These are phyloP conservation scores for Purshia tridentata DNA, from an alignment of 306 rosid genomes.

Conservation along the genomic window DNA sequence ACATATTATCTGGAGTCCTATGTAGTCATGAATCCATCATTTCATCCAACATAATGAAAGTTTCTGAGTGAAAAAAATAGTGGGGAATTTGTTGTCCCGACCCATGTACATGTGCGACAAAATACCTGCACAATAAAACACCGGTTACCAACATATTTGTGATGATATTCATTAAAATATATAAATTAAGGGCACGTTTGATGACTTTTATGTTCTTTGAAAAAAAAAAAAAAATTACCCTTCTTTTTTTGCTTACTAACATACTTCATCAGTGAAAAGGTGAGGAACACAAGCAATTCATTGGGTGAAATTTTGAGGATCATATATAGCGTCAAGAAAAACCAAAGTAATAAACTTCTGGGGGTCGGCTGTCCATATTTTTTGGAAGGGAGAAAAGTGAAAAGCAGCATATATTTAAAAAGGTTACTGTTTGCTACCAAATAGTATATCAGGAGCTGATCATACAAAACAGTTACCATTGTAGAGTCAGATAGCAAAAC, in stretches of 20 bases:
- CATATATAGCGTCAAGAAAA: not conserved
- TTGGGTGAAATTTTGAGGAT: not conserved
- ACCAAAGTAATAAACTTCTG: too few species aligned
- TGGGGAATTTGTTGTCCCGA: constrained; percentile 38
- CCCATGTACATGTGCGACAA: constrained; percentile 48
- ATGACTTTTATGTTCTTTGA: too few species aligned
- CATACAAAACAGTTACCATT: not conserved
- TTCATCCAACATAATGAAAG: constrained; percentile 32
- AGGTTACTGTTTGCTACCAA: not conserved
- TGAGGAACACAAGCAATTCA: not conserved
- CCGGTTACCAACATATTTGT: constrained; percentile 18
- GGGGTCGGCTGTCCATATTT: not conserved
- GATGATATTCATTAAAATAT: not conserved
- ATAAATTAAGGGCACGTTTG: not conserved
- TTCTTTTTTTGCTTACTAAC: not conserved
- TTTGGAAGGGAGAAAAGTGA: not conserved
- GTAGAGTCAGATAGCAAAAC: not conserved
- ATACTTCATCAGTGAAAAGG: not conserved
- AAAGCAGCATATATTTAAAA: not conserved
- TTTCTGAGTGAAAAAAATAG: constrained; percentile 37
- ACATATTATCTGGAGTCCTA: constrained; percentile 29
- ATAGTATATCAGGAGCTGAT: not conserved
- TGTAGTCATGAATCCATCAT: constrained; percentile 43
- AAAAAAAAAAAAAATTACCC: not conserved
- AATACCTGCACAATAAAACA: constrained; percentile 51